Percentiles rank a stretch among this genome's conserved stretches.
Conservation (phyloP, 2,329 filamentous ascomycete species). For the Fusarium sterilihyphosum region DNA sequence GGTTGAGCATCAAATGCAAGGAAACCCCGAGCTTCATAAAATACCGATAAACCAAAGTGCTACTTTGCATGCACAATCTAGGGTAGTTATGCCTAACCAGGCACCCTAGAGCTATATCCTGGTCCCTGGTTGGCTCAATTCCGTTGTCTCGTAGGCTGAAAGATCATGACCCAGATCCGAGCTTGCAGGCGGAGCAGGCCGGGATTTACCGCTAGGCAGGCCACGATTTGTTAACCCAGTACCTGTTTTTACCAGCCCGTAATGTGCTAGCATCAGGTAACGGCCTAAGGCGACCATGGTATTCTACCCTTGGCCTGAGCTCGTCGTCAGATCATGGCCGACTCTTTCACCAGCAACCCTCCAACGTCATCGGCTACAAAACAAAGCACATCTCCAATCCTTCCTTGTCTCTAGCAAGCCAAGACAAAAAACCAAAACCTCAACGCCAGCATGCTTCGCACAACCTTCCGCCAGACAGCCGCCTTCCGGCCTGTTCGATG, state of each 20-base stretch:
- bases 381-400: slow-evolving; percentile 27
- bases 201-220: slow-evolving; percentile 38
- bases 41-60: neutral
- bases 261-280: neutral
- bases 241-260: neutral
- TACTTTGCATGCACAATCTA: neutral
- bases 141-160: slow-evolving; percentile 30
- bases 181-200: slow-evolving; percentile 28
- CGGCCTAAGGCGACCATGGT: slow-evolving; percentile 7
- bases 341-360: slow-evolving; percentile 27
- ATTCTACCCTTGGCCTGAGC: slow-evolving; percentile 3
- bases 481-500: slow-evolving; percentile 64
- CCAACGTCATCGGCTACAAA: slow-evolving; percentile 43
- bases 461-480: slow-evolving; percentile 66
- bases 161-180: slow-evolving; percentile 28
- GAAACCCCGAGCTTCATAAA: neutral
- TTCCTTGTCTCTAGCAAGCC: slow-evolving; percentile 16
- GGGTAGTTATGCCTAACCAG: slow-evolving; percentile 4
- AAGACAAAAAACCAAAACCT: slow-evolving; percentile 6
- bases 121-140: slow-evolving; percentile 19
- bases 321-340: slow-evolving; percentile 42
- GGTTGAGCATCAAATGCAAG: neutral
- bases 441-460: slow-evolving; percentile 70
- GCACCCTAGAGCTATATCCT: slow-evolving; percentile 18
- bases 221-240: slow-evolving; percentile 20